Evolutionary conservation across 2,329 filamentous ascomycete species (phyloP).

Genomic region (Dothistroma septosporum): DNA sequence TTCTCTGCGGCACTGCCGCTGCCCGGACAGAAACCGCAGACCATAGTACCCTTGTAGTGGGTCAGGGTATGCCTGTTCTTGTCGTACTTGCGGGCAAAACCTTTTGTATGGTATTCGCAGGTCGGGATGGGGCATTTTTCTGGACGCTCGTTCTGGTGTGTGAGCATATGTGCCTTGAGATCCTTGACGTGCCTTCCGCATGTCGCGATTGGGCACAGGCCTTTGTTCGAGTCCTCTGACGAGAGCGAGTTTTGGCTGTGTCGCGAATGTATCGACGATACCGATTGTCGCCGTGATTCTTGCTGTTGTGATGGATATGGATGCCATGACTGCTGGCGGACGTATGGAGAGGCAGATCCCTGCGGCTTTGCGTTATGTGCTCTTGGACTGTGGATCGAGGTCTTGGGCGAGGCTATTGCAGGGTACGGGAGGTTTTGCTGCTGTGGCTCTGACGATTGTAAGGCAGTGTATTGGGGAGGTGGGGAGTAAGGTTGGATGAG

Average conservation of each 20-base stretch:
- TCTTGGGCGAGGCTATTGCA: constrained; percentile 57
- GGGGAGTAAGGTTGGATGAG: constrained; percentile 53
- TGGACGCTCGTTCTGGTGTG: constrained; percentile 82
- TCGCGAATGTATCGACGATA: constrained; percentile 67
- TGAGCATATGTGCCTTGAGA: constrained; percentile 89
- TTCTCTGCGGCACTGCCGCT: constrained; percentile 86
- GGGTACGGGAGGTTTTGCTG: constrained; percentile 42
- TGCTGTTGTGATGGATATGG: constrained; percentile 42
- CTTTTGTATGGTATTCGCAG: constrained; percentile 88
- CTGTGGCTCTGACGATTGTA: constrained; percentile 41
- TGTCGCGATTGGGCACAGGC: constrained; percentile 74
- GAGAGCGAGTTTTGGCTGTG: constrained; percentile 44
- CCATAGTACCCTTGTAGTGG: constrained; percentile 96
- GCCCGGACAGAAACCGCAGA: constrained; percentile 89
- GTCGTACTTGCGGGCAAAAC: constrained; percentile 92
- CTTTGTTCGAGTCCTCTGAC: constrained; percentile 53
- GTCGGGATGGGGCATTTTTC: constrained; percentile 92
- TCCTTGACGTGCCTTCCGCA: constrained; percentile 88
- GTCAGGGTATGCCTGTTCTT: constrained; percentile 92
- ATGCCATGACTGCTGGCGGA: constrained; percentile 54
- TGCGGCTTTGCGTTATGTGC: constrained; percentile 33
- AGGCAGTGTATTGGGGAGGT: constrained; percentile 38
- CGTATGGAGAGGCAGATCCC: constrained; percentile 63
- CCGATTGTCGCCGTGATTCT: constrained; percentile 59
- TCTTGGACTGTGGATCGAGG: constrained; percentile 44